Base-by-base conservation (phyloP, 441 rosid genomes). In the Adansonia rubrostipa region DNA sequence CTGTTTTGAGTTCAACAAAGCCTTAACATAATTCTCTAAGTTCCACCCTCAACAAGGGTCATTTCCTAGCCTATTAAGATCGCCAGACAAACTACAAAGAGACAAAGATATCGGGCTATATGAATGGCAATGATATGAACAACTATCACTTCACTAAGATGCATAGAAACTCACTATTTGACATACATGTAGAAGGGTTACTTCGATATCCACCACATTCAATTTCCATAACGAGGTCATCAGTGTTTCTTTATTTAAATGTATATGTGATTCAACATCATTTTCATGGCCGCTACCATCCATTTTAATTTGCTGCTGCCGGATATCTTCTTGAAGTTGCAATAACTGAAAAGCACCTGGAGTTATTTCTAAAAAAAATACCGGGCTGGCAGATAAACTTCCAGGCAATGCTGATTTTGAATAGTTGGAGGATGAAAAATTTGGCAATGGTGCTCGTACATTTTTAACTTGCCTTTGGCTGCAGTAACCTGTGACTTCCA, bases 401-500 rank as follows among this genome's bases (percentile, higher is more conserved):
- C 28, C 48, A 45, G 64, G 71, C 48, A 64, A 28, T 62, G 20
- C 33, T 19, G 14, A 9, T 9, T 56, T 61, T 28, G 57, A 63
- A 75, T 17, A 14, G 22, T 50, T 5, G 53, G 11, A 36, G 63
- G 6, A 47, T 7, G 36, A 36, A 67, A 20, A 28, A 28, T 44
- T n/a, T 22, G 73, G 1, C 47, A 28, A 45, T 20, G 60, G 76
- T 54, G 19, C 40, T 15, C 33, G 8, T 36, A 64, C 40, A 36
- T 24, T 28, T 28, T 24, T 61, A 58, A 36, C 9, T 9, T 82
- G 84, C 98, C 92, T 92, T 91, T 93, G 45, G 99, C 97, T 80
- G 98, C 98, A 61, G 95, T 91, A 14, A 93, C 84, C 86, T 93
- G 98, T 68, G 99, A 95, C 79, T 90, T 92, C 97, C 94, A 93